These are phyloP conservation scores for Penicillium simplicissimum DNA, from an alignment of 495 filamentous ascomycete genomes.

Conservation along the genomic window DNA sequence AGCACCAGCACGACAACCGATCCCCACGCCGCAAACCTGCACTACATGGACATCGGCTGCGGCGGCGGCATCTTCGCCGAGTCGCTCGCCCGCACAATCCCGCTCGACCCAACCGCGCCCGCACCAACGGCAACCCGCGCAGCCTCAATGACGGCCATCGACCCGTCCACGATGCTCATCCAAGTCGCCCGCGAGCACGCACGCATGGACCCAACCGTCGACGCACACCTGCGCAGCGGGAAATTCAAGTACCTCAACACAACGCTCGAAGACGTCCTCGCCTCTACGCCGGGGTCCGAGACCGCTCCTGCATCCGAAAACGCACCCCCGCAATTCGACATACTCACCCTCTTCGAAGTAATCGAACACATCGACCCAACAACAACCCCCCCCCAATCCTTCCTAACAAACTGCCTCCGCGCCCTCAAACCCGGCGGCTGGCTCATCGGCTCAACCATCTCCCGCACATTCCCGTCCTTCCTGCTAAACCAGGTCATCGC, in stretches of 20 bases:
- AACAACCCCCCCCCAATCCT: constrained; percentile 59
- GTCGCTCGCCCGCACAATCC: constrained; percentile 72
- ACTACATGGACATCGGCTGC: constrained; percentile 92
- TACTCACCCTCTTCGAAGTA: constrained; percentile 90
- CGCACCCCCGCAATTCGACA: constrained; percentile 52
- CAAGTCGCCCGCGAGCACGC: constrained; percentile 75
- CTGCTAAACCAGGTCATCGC: constrained; percentile 89
- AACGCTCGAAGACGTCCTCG: constrained; percentile 66
- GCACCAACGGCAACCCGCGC: constrained; percentile 58
- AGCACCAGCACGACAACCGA: constrained; percentile 1
- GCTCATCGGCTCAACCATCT: constrained; percentile 88
- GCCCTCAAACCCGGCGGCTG: constrained; percentile 88
- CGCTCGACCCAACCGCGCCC: constrained; percentile 46
- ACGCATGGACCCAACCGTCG: constrained; percentile 60
- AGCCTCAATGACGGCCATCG: constrained; percentile 73
- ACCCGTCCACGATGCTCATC: constrained; percentile 78
- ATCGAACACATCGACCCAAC: constrained; percentile 75
- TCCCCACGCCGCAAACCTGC: constrained; percentile 41
- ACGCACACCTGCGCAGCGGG: constrained; percentile 45
- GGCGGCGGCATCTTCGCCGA: constrained; percentile 97
- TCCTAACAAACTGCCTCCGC: constrained; percentile 66
- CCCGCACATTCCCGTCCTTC: constrained; percentile 83
- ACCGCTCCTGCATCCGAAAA: constrained; percentile 9
- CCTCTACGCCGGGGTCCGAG: constrained; percentile 4
- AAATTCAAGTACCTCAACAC: constrained; percentile 70